Base-by-base conservation (phyloP, 2,329 filamentous ascomycete species). In the Xylariaceae sp. region DNA sequence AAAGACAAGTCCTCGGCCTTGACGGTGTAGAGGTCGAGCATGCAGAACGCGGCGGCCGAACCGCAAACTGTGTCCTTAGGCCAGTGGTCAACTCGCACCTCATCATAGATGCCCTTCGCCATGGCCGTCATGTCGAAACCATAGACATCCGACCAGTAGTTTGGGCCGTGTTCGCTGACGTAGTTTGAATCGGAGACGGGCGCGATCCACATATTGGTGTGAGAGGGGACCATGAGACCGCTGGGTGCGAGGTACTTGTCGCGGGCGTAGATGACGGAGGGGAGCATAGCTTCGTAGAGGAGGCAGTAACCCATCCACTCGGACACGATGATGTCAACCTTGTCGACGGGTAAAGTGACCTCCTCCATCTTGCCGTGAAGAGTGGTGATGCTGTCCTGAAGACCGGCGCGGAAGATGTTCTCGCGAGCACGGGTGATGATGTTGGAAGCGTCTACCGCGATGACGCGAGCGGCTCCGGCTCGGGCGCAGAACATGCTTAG, bases 231-330 rank as follows among this genome's bases (percentile, higher is more conserved):
- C 73, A 97, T 84, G 45, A 96, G 75, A 14, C 91, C 91, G 48
- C 82, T 85, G 1, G 86, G 81, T 52, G 81, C 83, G 19, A 97
- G 82, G 68, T 96, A 96, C 59, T 82, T 83, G 70, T 97, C 91
- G 53, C 91, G 81, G 39, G 92, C 92, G 64, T 83, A 92, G 44
- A 97, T 78, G 18, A 97, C 89, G 43, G 89, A 95, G 56, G 94
- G 90, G 27, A 97, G 82, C 91, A 97, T 97, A 48, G 90, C 90
- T 71, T 97, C 91, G 68, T 95, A 97, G 6, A 96, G 78, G 15
- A 96, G 78, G 56, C 86, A 89, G 67, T 97, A 97, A 30, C 91
- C 91, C 91, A 97, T 97, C 91, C 91, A 97, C 69, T 97, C 91
- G 52, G 89, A 95, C 53, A 97, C 86, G 65, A 97, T 96, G 62